Conservation (phyloP, 805 yeast genomes). For the Nakazawaea holstii region DNA sequence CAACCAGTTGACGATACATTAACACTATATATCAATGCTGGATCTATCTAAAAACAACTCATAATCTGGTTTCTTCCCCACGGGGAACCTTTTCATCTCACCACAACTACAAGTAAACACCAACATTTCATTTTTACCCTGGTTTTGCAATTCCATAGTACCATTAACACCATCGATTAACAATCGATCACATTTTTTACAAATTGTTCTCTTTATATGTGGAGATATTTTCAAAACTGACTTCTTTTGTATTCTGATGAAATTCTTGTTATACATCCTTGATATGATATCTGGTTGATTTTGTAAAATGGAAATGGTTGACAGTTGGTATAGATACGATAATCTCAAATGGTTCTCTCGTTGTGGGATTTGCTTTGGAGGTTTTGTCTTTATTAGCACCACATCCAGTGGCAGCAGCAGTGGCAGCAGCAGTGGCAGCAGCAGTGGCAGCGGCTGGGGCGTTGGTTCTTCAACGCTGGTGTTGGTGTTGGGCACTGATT, state of each 20-base stretch:
- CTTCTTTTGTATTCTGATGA: slow-evolving; percentile 61
- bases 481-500: too few species aligned
- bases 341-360: slow-evolving; percentile 57
- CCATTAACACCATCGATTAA: slow-evolving; percentile 42
- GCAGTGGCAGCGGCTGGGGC: too few species aligned
- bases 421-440: too few species aligned
- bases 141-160: slow-evolving; percentile 20
- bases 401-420: background rate
- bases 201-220: slow-evolving; percentile 56
- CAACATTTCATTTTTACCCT: slow-evolving; percentile 38
- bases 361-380: slow-evolving; percentile 40
- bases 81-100: slow-evolving; percentile 48
- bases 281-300: slow-evolving; percentile 37
- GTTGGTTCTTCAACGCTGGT: too few species aligned
- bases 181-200: slow-evolving; percentile 58
- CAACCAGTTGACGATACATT: too few species aligned
- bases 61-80: slow-evolving; percentile 51
- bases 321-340: slow-evolving; percentile 54
- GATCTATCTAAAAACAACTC: slow-evolving; percentile 28
- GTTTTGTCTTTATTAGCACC: slow-evolving; percentile 9
- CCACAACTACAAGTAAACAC: slow-evolving; percentile 53
- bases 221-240: slow-evolving; percentile 64
- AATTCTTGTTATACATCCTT: slow-evolving; percentile 45
- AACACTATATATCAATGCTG: background rate
- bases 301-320: slow-evolving; percentile 28